A percentile compares a stretch with the other conserved stretches of the same genome.
Evolutionary conservation across 2,329 filamentous ascomycete genomes (phyloP).

Genomic region (Phoma herbarum): DNA sequence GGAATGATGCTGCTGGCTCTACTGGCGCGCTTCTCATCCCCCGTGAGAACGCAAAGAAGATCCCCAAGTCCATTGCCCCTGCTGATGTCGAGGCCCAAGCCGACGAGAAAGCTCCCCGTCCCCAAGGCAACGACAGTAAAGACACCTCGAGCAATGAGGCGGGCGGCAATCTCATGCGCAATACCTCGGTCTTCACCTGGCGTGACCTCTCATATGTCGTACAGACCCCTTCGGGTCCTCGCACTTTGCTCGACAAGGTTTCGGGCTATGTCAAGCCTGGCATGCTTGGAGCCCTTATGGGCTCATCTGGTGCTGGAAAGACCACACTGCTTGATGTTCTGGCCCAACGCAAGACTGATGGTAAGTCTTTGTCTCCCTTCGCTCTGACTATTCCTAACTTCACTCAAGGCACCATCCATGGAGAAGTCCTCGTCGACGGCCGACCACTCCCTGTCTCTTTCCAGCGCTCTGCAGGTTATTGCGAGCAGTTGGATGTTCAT

Average conservation of each 20-base stretch:
- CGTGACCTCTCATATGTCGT: conserved; percentile 66
- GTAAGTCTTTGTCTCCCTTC: not conserved
- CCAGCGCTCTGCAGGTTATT: conserved; percentile 46
- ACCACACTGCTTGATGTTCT: conserved; percentile 47
- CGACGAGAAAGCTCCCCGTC: conserved; percentile 27
- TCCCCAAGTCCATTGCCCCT: conserved; percentile 32
- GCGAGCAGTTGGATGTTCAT: conserved; percentile 46
- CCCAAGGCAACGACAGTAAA: not conserved
- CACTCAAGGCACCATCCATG: conserved; percentile 32
- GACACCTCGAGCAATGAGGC: conserved; percentile 11
- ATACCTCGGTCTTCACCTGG: conserved; percentile 76
- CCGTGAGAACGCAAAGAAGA: conserved; percentile 49
- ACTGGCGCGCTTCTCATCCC: conserved; percentile 68
- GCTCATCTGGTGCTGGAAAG: conserved; percentile 46
- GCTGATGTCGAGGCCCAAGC: conserved; percentile 61
- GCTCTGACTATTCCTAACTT: not conserved
- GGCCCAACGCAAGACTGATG: conserved; percentile 40
- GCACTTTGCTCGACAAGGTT: conserved; percentile 61
- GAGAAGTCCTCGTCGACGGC: conserved; percentile 43
- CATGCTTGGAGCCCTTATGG: conserved; percentile 51
- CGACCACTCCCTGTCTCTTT: conserved; percentile 38
- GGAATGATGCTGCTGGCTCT: conserved; percentile 63
- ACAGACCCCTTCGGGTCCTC: conserved; percentile 50
- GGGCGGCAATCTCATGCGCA: conserved; percentile 63
- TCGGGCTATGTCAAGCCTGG: conserved; percentile 64